These are phyloP conservation scores for Perkinsus chesapeaki DNA, from an alignment of 169 alveolate genomes.

Conservation along the genomic window DNA sequence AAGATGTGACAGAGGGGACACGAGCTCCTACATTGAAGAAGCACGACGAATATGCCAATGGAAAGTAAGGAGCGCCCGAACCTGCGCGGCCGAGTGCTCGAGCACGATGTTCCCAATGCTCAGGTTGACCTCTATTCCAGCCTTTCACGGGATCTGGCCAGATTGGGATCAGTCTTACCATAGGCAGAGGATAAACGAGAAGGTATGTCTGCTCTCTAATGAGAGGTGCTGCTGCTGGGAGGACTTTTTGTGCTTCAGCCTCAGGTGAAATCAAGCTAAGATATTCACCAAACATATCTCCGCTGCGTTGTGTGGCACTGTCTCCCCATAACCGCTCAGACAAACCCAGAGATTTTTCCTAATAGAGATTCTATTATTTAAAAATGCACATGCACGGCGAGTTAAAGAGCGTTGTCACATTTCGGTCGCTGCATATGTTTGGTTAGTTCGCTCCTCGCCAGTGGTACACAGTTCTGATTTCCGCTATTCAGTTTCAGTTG, in stretches of 20 bases:
- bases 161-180: neutral
- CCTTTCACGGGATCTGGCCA: neutral
- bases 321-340: too few relatives aligned
- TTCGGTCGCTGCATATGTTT: too few relatives aligned
- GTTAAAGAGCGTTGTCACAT: too few relatives aligned
- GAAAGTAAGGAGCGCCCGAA: neutral
- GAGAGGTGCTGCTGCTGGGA: too few relatives aligned
- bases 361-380: too few relatives aligned
- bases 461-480: neutral
- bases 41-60: neutral
- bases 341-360: too few relatives aligned
- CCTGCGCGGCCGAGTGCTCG: too few relatives aligned
- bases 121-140: neutral
- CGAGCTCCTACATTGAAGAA: neutral
- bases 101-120: neutral
- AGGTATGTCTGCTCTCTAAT: too few relatives aligned
- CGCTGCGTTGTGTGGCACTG: neutral
- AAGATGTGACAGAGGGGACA: neutral
- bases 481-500: neutral
- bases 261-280: neutral
- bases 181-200: too few relatives aligned
- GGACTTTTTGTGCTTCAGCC: neutral
- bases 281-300: neutral
- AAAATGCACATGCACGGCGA: neutral
- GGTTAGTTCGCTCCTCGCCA: neutral